Evolutionary conservation across 768 basidiomycete genomes (phyloP).

Genomic region (Rhodosporidiobolus odoratus): DNA sequence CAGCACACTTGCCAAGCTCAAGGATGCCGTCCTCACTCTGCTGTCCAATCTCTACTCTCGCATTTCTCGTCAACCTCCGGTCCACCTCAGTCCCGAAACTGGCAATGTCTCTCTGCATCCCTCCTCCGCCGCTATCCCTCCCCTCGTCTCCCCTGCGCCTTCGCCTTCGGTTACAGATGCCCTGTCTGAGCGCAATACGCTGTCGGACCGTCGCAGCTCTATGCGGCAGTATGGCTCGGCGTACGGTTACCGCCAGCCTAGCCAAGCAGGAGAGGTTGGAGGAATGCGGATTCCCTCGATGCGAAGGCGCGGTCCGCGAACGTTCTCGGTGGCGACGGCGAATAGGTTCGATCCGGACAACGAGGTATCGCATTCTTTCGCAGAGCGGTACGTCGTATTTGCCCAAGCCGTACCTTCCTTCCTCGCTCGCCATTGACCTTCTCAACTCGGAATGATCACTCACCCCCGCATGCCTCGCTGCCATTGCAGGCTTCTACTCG

Average conservation of each 20-base stretch:
- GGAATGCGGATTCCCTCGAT: conserved; percentile 32
- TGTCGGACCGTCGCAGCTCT: conserved; percentile 7
- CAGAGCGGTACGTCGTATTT: conserved; percentile 63
- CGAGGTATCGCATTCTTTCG: conserved; percentile 52
- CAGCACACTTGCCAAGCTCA: conserved; percentile 41
- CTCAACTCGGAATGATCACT: not conserved
- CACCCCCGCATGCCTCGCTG: too few species aligned
- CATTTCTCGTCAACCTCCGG: not conserved
- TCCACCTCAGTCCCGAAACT: not conserved
- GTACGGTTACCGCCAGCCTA: conserved; percentile 34
- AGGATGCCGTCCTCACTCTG: not conserved
- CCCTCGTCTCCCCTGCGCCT: conserved; percentile 13
- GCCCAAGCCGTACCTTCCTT: too few species aligned
- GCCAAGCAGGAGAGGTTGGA: conserved; percentile 3
- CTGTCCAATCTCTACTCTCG: not conserved
- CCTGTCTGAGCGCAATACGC: conserved; percentile 11
- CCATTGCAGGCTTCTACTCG: conserved; percentile 46
- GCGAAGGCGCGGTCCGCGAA: conserved; percentile 15
- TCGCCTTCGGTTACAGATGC: conserved; percentile 22
- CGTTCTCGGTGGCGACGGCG: conserved; percentile 36
- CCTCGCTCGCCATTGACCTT: not conserved
- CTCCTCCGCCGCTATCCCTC: not conserved
- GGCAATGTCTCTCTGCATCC: conserved; percentile 6
- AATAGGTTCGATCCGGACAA: conserved; percentile 38
- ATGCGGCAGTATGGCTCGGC: conserved; percentile 32